A percentile compares a stretch with the other conserved stretches of the same genome.
phyloP scores from a whole-genome alignment of 2,329 filamentous ascomycete genomes.

The Trichoderma sp. region DNA sequence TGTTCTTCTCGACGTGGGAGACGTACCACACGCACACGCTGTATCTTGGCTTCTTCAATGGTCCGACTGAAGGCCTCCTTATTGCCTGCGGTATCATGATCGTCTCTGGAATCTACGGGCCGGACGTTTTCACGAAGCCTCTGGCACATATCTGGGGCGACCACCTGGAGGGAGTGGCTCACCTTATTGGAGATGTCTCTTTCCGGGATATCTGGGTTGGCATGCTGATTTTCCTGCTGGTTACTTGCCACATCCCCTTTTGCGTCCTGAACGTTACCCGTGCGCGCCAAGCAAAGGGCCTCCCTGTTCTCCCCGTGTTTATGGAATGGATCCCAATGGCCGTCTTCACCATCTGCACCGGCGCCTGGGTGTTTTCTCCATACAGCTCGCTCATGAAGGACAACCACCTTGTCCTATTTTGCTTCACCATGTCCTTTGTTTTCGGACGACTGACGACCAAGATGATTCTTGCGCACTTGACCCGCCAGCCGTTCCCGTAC shows the following conservation, averaged over 20 bases:
- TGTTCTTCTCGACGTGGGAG: conserved; percentile 99
- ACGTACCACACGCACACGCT: conserved; percentile 98
- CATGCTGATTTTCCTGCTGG: conserved; percentile 62
- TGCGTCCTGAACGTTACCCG: conserved; percentile 83
- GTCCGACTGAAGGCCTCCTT: conserved; percentile 90
- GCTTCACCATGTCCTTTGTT: conserved; percentile 91
- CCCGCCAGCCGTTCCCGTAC: conserved; percentile 90
- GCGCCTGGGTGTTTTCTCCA: conserved; percentile 85
- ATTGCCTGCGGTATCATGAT: conserved; percentile 86
- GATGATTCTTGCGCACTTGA: conserved; percentile 95
- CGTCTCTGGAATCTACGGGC: conserved; percentile 82
- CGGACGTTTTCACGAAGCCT: conserved; percentile 78
- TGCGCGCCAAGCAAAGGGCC: conserved; percentile 68
- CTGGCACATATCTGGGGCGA: conserved; percentile 67
- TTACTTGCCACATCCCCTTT: conserved; percentile 77
- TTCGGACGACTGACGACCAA: conserved; percentile 98
- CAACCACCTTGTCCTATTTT: conserved; percentile 90
- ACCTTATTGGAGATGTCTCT: conserved; percentile 66
- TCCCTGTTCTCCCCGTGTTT: conserved; percentile 79
- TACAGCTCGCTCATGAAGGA: conserved; percentile 77
- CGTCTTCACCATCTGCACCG: conserved; percentile 71
- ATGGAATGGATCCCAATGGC: conserved; percentile 91
- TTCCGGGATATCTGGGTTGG: conserved; percentile 87
- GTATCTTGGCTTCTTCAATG: conserved; percentile 95
- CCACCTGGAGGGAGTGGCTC: conserved; percentile 48